These are phyloP conservation scores for Colletotrichum sp. DNA, from an alignment of 2,329 filamentous ascomycete species.

Conservation along the genomic window DNA sequence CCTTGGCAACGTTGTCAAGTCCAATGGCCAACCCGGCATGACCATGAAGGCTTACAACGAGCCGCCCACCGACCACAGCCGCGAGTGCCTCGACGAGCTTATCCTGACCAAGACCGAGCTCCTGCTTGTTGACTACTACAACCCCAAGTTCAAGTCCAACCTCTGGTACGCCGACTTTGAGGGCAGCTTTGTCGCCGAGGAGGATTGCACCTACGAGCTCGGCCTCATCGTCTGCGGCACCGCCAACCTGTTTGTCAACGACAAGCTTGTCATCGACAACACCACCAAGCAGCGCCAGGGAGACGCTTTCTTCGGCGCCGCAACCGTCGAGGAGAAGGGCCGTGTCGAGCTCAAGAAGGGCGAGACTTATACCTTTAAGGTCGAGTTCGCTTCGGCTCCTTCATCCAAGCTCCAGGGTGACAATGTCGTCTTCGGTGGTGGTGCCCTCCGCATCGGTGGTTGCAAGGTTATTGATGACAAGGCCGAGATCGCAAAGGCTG, in stretches of 20 bases:
- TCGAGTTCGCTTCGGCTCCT: constrained; percentile 65
- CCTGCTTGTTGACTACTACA: constrained; percentile 54
- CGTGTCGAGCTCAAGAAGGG: constrained; percentile 62
- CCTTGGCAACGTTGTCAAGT: constrained; percentile 57
- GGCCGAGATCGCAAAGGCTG: constrained; percentile 69
- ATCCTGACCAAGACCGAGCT: constrained; percentile 53
- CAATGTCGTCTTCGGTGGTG: constrained; percentile 58
- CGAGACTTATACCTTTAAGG: constrained; percentile 60
- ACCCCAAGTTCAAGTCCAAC: constrained; percentile 55
- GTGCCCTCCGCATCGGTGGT: constrained; percentile 67
- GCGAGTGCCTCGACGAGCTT: constrained; percentile 57
- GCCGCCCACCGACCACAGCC: constrained; percentile 49
- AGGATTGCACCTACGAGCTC: constrained; percentile 67
- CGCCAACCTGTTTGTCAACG: constrained; percentile 69
- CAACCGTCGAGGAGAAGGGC: constrained; percentile 68
- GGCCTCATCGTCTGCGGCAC: constrained; percentile 70
- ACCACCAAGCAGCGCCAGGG: constrained; percentile 66
- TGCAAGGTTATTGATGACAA: constrained; percentile 62
- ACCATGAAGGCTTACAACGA: constrained; percentile 68
- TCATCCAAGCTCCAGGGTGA: constrained; percentile 59
- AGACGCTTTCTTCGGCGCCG: constrained; percentile 69
- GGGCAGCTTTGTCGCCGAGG: constrained; percentile 63
- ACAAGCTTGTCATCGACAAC: constrained; percentile 68
- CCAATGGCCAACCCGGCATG: constrained; percentile 62
- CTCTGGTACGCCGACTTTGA: constrained; percentile 68